Evolutionary conservation across 2,329 filamentous ascomycete genomes (phyloP).

Genomic region (Fusarium cicatricum): DNA sequence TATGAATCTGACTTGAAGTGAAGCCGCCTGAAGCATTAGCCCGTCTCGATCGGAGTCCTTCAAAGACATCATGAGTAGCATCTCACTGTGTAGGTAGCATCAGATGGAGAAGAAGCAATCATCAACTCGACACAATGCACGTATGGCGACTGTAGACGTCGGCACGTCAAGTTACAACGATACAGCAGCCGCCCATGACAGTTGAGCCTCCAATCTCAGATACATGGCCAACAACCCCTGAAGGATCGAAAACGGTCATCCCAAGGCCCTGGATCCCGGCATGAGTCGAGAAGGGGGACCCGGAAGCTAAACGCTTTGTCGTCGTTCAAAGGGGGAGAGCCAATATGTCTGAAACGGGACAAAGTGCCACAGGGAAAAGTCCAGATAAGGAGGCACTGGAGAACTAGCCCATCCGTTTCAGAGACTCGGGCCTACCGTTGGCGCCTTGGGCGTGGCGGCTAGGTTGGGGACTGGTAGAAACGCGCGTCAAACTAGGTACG

Average conservation of each 20-base stretch:
- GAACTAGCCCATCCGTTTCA: slow-evolving; percentile 15
- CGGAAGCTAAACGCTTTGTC: not conserved
- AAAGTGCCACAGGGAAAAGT: slow-evolving; percentile 8
- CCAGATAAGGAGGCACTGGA: slow-evolving; percentile 15
- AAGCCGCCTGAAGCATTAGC: slow-evolving; percentile 7
- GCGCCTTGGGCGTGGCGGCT: slow-evolving; percentile 14
- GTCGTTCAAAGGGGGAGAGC: not conserved
- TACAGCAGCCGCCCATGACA: not conserved
- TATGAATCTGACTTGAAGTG: not conserved
- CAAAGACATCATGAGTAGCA: not conserved
- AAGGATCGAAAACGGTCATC: not conserved
- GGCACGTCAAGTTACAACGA: not conserved
- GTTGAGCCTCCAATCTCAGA: slow-evolving; percentile 5
- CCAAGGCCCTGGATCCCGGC: not conserved
- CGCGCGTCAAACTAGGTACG: slow-evolving; percentile 20
- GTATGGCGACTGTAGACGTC: slow-evolving; percentile 8
- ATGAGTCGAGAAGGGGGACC: slow-evolving; percentile 4
- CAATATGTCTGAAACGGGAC: slow-evolving; percentile 15
- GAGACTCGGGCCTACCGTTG: slow-evolving; percentile 1
- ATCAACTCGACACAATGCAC: slow-evolving; percentile 17
- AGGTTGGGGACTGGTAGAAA: slow-evolving; percentile 1
- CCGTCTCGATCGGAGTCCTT: slow-evolving; percentile 3
- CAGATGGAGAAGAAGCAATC: not conserved
- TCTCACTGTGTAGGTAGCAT: not conserved
- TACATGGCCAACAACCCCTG: not conserved